Conservation (phyloP, 2,329 filamentous ascomycete genomes). For the Ceratocystis cacaofunesta region DNA sequence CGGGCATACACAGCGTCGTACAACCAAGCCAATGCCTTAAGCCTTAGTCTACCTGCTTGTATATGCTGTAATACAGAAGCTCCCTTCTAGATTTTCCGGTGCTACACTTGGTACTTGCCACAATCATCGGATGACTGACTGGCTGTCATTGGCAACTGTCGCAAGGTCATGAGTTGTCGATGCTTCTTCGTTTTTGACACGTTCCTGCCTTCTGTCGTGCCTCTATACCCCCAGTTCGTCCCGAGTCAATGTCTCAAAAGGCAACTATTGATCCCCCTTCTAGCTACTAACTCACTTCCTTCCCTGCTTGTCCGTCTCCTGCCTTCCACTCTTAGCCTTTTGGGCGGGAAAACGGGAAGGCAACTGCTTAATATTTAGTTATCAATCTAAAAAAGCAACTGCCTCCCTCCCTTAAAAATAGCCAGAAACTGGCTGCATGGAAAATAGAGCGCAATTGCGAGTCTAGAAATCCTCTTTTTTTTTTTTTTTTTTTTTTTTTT, state of each 20-base stretch:
- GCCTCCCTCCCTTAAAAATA: background rate
- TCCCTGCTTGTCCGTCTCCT: background rate
- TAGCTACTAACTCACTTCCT: background rate
- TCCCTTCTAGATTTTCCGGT: background rate
- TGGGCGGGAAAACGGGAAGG: background rate
- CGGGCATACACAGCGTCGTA: too few relatives aligned
- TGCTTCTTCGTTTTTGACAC: background rate
- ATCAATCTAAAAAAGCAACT: background rate
- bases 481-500: background rate
- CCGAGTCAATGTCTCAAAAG: constrained; percentile 2
- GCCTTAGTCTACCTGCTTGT: too few relatives aligned
- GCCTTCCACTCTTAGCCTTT: background rate
- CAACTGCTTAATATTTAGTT: background rate
- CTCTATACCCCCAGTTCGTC: background rate
- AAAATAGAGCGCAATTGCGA: background rate
- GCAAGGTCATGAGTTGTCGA: background rate
- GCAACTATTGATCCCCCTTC: background rate
- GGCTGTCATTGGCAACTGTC: background rate
- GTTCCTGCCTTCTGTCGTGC: background rate
- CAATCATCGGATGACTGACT: constrained; percentile 1
- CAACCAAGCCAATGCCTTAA: too few relatives aligned
- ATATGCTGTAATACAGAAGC: too few relatives aligned
- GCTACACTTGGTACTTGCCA: background rate
- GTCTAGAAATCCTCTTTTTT: background rate
- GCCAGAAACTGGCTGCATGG: background rate